Evolutionary conservation across 257 asterid species (phyloP), one percentile per base, ranked within the genome.

Genomic region (Plantago major): DNA sequence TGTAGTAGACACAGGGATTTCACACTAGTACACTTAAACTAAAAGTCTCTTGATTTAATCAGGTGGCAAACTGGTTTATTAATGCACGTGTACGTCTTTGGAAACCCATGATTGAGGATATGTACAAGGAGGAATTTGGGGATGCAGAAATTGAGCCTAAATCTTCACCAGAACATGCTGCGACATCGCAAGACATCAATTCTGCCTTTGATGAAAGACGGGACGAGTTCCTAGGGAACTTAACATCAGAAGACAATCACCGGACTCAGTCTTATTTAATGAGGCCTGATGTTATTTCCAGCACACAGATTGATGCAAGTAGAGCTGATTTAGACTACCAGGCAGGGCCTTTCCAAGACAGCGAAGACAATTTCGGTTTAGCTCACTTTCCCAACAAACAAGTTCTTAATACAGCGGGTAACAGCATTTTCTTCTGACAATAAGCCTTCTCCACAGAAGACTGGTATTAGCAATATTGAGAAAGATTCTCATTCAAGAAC

Each of bases 41-140:
- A 47, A 56, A 26, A 60, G 60, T 60, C 22, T 71, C 43, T 26
- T 53, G 42, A 55, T 56, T 28, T 28, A 55, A 58, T 67, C 78
- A 88, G 91, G 96, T 85, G 19, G 91, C 96, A 15, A 88, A 88
- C 76, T 88, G 96, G 96, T 88, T 88, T 69, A 88, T 88, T 58
- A 85, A 88, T 65, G 96, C 94, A 26, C 78, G 96, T 0, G 96
- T 88, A 9, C 89, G 96, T 7, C 87, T 88, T 3, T 88, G 96
- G 96, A 88, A 88, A 46, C 96, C 96, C 17, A 88, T 88, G 96
- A 85, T 88, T 16, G 96, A 85, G 67, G 94, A 85, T 22, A 88
- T 88, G 81, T 85, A 88, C 82, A 88, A 84, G 79, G 96, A 88
- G 26, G 94, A 88, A 61, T 81, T 88, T 48, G 84, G 81, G 26